These are phyloP conservation scores for Crinitomyces ghanaensis DNA, from an alignment of 805 yeast species.

Conservation along the genomic window DNA sequence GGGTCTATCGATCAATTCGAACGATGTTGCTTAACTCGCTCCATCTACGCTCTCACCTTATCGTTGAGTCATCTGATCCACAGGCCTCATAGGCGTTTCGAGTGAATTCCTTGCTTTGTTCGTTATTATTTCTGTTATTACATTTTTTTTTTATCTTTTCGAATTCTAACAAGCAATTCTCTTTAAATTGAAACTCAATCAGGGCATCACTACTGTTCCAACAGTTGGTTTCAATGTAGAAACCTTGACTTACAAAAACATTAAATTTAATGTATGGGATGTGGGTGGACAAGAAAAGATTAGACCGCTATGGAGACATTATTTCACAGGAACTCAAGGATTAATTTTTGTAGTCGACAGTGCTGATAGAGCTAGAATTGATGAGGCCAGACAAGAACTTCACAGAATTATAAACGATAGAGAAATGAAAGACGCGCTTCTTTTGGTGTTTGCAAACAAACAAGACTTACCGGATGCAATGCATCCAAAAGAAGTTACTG, in stretches of 20 bases:
- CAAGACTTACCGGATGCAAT: constrained; percentile 66
- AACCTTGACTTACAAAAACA: constrained; percentile 69
- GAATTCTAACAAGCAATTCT: constrained; percentile 39
- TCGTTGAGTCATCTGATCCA: too few relatives aligned
- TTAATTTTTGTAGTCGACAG: constrained; percentile 84
- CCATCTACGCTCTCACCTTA: too few relatives aligned
- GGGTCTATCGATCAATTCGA: too few relatives aligned
- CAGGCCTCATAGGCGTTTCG: too few relatives aligned
- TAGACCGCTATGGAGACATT: constrained; percentile 95
- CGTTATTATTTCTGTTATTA: neutral
- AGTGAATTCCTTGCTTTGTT: too few relatives aligned
- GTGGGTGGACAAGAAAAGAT: constrained; percentile 99
- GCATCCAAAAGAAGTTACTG: constrained; percentile 72
- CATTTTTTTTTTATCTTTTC: neutral
- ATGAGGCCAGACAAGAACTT: constrained; percentile 68
- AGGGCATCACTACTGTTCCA: constrained; percentile 68
- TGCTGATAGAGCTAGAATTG: constrained; percentile 58
- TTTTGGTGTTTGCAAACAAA: constrained; percentile 81
- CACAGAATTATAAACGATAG: constrained; percentile 70
- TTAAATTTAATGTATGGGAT: constrained; percentile 96
- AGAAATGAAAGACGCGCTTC: constrained; percentile 67
- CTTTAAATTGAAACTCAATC: constrained; percentile 71
- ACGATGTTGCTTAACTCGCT: too few relatives aligned
- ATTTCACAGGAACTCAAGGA: constrained; percentile 87
- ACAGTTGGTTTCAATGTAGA: constrained; percentile 93